Percentiles rank a stretch among this genome's conserved stretches.
Conservation (phyloP, 2,329 filamentous ascomycete genomes). For the Fusarium sp. region DNA sequence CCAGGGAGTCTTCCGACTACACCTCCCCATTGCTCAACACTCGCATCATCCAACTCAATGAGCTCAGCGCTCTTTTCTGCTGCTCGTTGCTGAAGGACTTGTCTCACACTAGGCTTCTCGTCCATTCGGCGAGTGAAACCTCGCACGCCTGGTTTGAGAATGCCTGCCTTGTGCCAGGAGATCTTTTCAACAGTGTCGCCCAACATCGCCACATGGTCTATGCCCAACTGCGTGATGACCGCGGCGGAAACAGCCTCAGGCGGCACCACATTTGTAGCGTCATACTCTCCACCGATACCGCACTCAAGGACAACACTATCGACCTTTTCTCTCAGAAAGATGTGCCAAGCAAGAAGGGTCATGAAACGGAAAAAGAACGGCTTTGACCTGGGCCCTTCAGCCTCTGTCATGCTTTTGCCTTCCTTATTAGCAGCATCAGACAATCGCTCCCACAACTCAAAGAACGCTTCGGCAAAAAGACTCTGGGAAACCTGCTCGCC, state of each 20-base stretch:
- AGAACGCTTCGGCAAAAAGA: constrained; percentile 81
- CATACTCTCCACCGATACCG: constrained; percentile 93
- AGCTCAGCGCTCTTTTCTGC: constrained; percentile 63
- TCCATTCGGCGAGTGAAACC: constrained; percentile 50
- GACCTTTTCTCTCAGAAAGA: constrained; percentile 81
- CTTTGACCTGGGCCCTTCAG: constrained; percentile 71
- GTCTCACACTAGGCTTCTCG: constrained; percentile 52
- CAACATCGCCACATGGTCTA: constrained; percentile 86
- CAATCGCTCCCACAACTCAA: constrained; percentile 80
- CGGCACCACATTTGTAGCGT: constrained; percentile 87
- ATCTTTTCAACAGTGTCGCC: constrained; percentile 84
- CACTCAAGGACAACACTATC: constrained; percentile 87
- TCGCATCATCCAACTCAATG: constrained; percentile 54
- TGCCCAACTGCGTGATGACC: constrained; percentile 82
- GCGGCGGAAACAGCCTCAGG: constrained; percentile 72
- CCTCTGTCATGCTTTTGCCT: constrained; percentile 53
- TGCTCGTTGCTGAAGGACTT: constrained; percentile 70
- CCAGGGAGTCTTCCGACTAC: constrained; percentile 57
- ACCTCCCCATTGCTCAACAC: constrained; percentile 56
- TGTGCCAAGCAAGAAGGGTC: constrained; percentile 87
- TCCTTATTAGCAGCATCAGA: constrained; percentile 52
- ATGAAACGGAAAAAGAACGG: constrained; percentile 94
- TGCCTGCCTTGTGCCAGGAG: constrained; percentile 90
- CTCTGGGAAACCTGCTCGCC: constrained; percentile 75
- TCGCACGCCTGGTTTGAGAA: constrained; percentile 74